phyloP scores from a whole-genome alignment of 371 early-diverging fungal species.

The Funneliformis caledonium region DNA sequence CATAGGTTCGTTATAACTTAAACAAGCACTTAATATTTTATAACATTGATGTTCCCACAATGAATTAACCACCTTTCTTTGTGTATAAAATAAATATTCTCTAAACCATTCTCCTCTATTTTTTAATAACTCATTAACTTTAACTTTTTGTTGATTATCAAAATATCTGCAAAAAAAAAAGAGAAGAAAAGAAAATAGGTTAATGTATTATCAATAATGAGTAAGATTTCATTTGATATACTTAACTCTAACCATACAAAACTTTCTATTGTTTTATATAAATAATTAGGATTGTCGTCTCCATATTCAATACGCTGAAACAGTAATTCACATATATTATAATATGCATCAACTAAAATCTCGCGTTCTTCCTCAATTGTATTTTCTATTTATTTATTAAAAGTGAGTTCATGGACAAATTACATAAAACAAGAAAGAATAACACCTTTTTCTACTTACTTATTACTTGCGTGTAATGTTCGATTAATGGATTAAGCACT shows the following conservation, averaged over 20 bases:
- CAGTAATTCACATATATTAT: conserved; percentile 15
- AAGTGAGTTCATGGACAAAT: background rate
- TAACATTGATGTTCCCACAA: background rate
- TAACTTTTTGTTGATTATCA: background rate
- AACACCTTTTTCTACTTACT: background rate
- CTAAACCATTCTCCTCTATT: background rate
- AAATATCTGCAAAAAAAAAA: background rate
- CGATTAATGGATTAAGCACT: conserved; percentile 1
- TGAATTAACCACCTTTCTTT: background rate
- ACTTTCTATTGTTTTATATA: conserved; percentile 3
- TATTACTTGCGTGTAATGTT: conserved; percentile 15
- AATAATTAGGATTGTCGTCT: background rate
- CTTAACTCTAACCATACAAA: conserved; percentile 30
- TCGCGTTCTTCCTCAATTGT: background rate
- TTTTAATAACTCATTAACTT: background rate
- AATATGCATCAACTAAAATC: background rate
- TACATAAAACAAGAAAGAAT: background rate
- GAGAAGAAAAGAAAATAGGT: background rate
- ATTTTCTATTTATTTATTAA: background rate
- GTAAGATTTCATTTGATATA: background rate
- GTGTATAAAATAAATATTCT: background rate
- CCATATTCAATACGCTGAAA: conserved; percentile 33
- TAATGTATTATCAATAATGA: background rate
- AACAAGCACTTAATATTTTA: background rate
- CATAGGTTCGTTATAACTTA: background rate